Base-by-base conservation (phyloP, 208 protist species). In the Trypanosoma brucei region DNA sequence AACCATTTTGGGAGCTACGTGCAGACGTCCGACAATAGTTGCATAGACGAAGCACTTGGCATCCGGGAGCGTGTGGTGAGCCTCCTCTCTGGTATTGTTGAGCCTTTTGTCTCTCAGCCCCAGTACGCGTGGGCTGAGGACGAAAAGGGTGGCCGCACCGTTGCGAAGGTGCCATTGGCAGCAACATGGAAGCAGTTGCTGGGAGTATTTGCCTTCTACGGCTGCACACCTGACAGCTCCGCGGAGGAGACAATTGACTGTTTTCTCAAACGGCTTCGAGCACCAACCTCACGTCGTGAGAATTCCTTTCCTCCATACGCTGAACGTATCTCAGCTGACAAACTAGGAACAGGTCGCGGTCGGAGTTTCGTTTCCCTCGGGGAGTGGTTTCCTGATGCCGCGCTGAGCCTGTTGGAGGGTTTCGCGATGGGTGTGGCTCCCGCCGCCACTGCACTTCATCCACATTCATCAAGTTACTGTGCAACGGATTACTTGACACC, bases 111-210 rank as follows among this genome's bases (percentile, higher is more conserved):
- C 40, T 59, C 64, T 8, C 70, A 81, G 54, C 72, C 83, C 37
- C 72, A 81, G 68, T 96, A 92, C 63, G 51, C 34, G 60, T 54
- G 37, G 48, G 59, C 46, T 34, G 45, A 35, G 1, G 62, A 56
- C 3, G 48, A 49, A 13, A 60, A 51, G 30, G 55, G 55, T 62
- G 48, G 33, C 11, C 54, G 35, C 4, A 22, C 34, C 45, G 64
- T 87, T 34, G 55, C 45, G 14, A 46, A 75, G 4, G 53, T 72
- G 1, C 81, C 78, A 1, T 69, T 72, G 3, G 76, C 84, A 3
- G 84, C 86, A n/a, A 92, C 90, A 56, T 96, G 90, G 87, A 93
- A 92, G 66, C 90, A 96, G 69, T 70, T 96, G 54, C 72, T 96
- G 2, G 90, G 90, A 36, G 84, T 93, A 61, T 92, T 92, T 69